Base-by-base conservation (phyloP, 2,329 filamentous ascomycete genomes). In the Orbilia javanica region DNA sequence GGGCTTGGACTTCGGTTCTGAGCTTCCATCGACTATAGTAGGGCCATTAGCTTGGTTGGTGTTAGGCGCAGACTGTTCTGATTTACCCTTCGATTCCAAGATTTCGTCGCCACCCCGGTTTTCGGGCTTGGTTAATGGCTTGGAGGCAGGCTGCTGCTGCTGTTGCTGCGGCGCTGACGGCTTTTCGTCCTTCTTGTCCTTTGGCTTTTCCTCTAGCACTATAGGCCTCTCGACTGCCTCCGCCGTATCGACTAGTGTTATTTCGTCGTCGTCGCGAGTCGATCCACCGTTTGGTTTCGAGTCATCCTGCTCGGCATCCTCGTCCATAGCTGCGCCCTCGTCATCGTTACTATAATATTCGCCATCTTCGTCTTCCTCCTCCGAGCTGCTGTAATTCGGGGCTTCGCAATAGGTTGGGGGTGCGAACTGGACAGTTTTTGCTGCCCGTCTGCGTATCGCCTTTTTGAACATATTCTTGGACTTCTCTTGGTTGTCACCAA, bases 351-450 rank as follows among this genome's bases (percentile, higher is more conserved):
- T 85, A 71, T 84, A 85, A 55, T 85, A 85, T 20, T 82, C 84
- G 39, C 85, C 85, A 13, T 86, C 87, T 18, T 86, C 87, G 15
- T 86, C 86, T 79, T 95, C 93, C 64, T 96, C 93, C 15, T 92
- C 92, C 0, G 89, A 90, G 0, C 93, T 96, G 83, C 96, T 93
- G 81, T 92, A 88, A 80, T 96, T 93, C 0, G 92, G 93, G 78
- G 95, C 93, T 84, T 97, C 93, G 48, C 95, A 92, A 82, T 94
- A 97, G 4, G 93, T 96, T 0, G 93, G 93, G 0, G 92, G 88
- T 4, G 93, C 88, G 82, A 97, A 97, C 46, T 93, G 90, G 29
- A 97, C 94, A 0, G 90, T 96, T 85, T 97, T 97, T 29, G 91
- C 88, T 82, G 94, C 94, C 80, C 92, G 90, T 81, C 92, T 87